Base-by-base conservation (phyloP, 163 green algal genomes). In the Chlamydomonas reinhardtii region DNA sequence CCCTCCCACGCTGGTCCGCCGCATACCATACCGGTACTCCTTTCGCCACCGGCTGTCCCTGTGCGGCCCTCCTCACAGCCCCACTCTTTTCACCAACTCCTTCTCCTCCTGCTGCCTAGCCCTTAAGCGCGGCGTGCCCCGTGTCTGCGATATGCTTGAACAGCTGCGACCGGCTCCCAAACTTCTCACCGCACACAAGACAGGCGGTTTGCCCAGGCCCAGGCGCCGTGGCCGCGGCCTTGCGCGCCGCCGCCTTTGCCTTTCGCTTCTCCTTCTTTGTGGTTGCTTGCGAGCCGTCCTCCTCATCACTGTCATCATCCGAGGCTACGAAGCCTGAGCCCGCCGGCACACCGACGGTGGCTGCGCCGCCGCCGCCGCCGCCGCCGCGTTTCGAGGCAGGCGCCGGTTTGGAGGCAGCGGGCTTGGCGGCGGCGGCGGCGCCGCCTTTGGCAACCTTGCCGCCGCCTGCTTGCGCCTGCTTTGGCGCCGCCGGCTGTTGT, bases 111-210 rank as follows among this genome's bases (percentile, higher is more conserved):
- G 17, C 24, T 4, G 24, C 62, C 76, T 39, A 88, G 14, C 39
- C 59, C 65, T 90, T 94, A 2, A 92, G 84, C n/a, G 84, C 91
- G 14, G 94, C 94, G 86, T 97, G 95, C 27, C 93, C 93, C 22
- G 83, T 93, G 4, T 86, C 68, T 19, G 88, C 80, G 2, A 98
- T 94, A 84, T 98, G 95, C 75, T 95, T 93, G 89, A 98, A 98
- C 65, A 98, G 86, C 79, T 95, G 84, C 56, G 89, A 96, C 19
- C 95, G 90, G 52, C 84, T 92, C 11, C 54, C 61, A 84, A 96
- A 97, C 25, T 70, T 76, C 16, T 62, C 31, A 0, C 91, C 78
- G 84, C 95, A 98, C 29, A 95, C 84, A 12, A 64, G 72, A 84
- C 95, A 98, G 29, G 34, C 22, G 52, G 93, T 69, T 64, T 43